Evolutionary conservation across 2,329 filamentous ascomycete species (phyloP).

Genomic region (Verruconis gallopava): DNA sequence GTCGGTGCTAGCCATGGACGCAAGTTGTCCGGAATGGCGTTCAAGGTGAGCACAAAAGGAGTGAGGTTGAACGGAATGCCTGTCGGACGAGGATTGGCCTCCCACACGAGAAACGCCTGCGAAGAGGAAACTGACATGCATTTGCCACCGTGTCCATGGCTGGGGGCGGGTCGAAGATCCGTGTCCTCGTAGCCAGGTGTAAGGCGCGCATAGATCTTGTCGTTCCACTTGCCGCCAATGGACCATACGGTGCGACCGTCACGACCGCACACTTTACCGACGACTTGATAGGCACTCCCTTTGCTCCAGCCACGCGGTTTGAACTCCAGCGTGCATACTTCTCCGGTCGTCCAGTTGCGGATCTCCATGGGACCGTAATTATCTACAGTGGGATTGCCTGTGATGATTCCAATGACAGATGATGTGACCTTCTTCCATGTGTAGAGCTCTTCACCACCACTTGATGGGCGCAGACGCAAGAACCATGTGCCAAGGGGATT

Average conservation of each 20-base stretch:
- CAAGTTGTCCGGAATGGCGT: constrained; percentile 78
- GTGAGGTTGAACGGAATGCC: constrained; percentile 96
- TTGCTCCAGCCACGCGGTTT: constrained; percentile 95
- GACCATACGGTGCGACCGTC: constrained; percentile 74
- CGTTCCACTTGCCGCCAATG: constrained; percentile 92
- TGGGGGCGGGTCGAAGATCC: constrained; percentile 23
- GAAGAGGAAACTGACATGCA: constrained; percentile 12
- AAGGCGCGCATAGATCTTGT: constrained; percentile 85
- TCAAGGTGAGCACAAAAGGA: constrained; percentile 88
- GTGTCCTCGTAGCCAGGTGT: constrained; percentile 83
- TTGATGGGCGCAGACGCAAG: constrained; percentile 62
- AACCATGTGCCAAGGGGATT: constrained; percentile 97
- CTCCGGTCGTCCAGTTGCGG: constrained; percentile 93
- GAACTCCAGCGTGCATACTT: constrained; percentile 81
- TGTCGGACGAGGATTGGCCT: constrained; percentile 65
- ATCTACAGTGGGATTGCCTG: constrained; percentile 89
- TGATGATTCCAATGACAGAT: constrained; percentile 96
- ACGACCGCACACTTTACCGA: constrained; percentile 71
- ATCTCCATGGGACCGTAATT: constrained; percentile 97
- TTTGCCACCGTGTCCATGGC: constrained; percentile 38
- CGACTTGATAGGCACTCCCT: constrained; percentile 76
- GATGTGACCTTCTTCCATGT: constrained; percentile 99
- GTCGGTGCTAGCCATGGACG: constrained; percentile 71
- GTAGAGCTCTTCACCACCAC: constrained; percentile 73
- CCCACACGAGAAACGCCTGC: constrained; percentile 84